Conservation (phyloP, 192 early-diverging fungal species). For the Coemansia sp. region DNA sequence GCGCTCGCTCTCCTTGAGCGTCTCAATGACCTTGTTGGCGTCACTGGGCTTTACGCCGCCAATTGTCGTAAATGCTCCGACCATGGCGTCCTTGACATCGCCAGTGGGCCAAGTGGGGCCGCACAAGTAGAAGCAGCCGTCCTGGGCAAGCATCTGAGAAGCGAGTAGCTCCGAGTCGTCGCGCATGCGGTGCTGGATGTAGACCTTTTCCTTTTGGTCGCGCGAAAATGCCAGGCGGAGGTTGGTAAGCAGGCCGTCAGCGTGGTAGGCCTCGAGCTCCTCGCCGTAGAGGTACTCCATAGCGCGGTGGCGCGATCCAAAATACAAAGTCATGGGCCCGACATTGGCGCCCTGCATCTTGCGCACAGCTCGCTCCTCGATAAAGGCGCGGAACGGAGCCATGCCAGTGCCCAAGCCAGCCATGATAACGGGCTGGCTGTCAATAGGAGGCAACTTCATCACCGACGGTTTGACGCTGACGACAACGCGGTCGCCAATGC, state of each 20-base stretch:
- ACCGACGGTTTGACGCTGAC: conserved; percentile 96
- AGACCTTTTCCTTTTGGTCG: conserved; percentile 92
- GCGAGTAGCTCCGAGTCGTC: conserved; percentile 77
- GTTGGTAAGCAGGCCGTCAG: conserved; percentile 86
- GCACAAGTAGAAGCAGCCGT: conserved; percentile 95
- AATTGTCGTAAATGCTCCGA: conserved; percentile 68
- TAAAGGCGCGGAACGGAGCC: conserved; percentile 98
- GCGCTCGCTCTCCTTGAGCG: conserved; percentile 89
- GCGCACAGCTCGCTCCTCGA: conserved; percentile 88
- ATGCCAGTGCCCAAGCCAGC: conserved; percentile 97
- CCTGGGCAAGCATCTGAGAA: conserved; percentile 72
- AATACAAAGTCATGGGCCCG: conserved; percentile 95
- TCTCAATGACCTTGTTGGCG: conserved; percentile 77
- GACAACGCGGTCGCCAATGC: conserved; percentile 70
- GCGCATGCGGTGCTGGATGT: conserved; percentile 96
- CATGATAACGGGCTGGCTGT: conserved; percentile 91
- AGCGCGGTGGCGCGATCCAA: conserved; percentile 91
- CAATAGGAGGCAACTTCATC: conserved; percentile 89
- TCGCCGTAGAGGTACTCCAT: conserved; percentile 97
- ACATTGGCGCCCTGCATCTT: conserved; percentile 76
- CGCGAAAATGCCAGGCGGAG: conserved; percentile 92
- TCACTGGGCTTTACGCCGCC: conserved; percentile 63
- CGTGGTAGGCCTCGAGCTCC: conserved; percentile 93
- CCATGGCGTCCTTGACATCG: conserved; percentile 91
- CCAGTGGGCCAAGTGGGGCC: conserved; percentile 96